Percentiles rank a stretch among this genome's conserved stretches.
Conservation (phyloP, 139 green algal genomes). For the Tetradesmus lagerheimii region DNA sequence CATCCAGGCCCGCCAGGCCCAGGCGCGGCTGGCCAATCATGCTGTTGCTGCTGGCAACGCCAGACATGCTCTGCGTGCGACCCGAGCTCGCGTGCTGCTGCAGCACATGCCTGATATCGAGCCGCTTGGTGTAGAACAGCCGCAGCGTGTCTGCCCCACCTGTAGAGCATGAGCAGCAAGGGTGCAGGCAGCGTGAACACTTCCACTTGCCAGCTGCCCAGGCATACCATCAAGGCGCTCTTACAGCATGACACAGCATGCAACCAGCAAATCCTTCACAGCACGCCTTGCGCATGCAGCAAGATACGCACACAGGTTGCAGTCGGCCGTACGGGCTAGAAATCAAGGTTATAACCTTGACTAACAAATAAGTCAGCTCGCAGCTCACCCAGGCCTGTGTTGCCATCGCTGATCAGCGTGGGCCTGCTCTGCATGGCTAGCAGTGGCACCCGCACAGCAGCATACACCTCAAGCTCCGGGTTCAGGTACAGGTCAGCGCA, state of each 20-base stretch:
- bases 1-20: background rate
- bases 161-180: background rate
- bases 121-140: constrained; percentile 11
- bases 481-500: constrained; percentile 44
- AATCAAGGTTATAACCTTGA: too few species aligned
- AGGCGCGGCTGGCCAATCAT: background rate
- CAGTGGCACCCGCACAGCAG: constrained; percentile 28
- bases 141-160: constrained; percentile 14
- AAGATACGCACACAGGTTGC: too few species aligned
- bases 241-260: background rate
- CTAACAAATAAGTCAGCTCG: too few species aligned
- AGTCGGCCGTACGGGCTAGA: too few species aligned
- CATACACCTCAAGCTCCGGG: constrained; percentile 42
- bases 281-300: too few species aligned
- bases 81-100: constrained; percentile 1
- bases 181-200: background rate
- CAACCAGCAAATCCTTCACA: background rate
- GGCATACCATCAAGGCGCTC: background rate
- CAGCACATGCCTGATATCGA: background rate
- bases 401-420: constrained; percentile 4
- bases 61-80: background rate
- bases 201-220: background rate
- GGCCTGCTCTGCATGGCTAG: constrained; percentile 41
- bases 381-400: background rate
- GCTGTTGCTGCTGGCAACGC: background rate